Conservation (phyloP, 2,329 filamentous ascomycete genomes). For the Claviceps pazoutovae region DNA sequence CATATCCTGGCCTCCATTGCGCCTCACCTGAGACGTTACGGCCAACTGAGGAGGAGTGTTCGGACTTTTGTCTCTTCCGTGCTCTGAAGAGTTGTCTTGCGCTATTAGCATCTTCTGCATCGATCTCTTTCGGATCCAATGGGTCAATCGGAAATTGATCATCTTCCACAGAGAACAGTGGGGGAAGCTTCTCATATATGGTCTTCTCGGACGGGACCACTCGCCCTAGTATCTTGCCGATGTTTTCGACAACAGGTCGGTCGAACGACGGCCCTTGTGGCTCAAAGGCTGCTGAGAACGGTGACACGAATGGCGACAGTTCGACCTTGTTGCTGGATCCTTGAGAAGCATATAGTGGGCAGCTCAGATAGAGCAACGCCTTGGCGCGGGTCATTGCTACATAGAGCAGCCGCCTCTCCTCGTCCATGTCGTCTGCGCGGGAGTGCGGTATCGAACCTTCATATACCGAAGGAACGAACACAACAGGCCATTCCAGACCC, state of each 20-base stretch:
- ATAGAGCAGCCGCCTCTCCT: constrained; percentile 80
- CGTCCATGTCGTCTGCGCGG: constrained; percentile 69
- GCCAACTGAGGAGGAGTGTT: constrained; percentile 7
- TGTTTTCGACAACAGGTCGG: constrained; percentile 43
- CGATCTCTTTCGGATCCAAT: constrained; percentile 22
- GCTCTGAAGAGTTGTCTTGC: constrained; percentile 11
- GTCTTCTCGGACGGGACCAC: constrained; percentile 40
- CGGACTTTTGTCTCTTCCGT: constrained; percentile 17
- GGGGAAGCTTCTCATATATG: constrained; percentile 38
- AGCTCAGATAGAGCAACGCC: constrained; percentile 72
- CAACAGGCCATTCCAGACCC: constrained; percentile 88
- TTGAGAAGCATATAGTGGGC: constrained; percentile 53
- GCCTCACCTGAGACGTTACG: constrained; percentile 14
- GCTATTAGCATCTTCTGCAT: constrained; percentile 9
- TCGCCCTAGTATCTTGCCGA: constrained; percentile 59
- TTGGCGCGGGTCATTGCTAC: constrained; percentile 95
- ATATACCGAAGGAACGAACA: constrained; percentile 84
- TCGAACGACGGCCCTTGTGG: constrained; percentile 58
- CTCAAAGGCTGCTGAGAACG: constrained; percentile 29
- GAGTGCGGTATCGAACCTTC: constrained; percentile 84
- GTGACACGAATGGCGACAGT: constrained; percentile 59
- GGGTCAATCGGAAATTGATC: constrained; percentile 54
- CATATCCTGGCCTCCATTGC: constrained; percentile 30
- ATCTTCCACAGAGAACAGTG: constrained; percentile 48
- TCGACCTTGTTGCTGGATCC: constrained; percentile 42